These are phyloP conservation scores for Stachybotrys echinatus DNA, from an alignment of 2,329 filamentous ascomycete genomes.

Conservation along the genomic window DNA sequence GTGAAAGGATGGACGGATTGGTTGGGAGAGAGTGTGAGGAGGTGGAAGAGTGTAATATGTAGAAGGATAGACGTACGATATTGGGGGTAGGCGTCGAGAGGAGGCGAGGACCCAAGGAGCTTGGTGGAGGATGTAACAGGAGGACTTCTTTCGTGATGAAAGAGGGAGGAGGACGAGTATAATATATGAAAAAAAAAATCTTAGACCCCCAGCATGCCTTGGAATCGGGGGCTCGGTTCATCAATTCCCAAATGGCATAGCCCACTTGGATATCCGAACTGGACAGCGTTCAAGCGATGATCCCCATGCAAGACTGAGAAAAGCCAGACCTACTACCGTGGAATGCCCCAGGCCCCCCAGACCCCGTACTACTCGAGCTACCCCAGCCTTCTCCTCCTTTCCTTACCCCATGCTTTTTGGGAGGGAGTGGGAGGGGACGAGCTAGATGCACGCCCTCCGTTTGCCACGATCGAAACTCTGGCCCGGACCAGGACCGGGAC, in stretches of 20 bases:
- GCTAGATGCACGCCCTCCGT: too few relatives aligned
- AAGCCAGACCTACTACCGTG: too few relatives aligned
- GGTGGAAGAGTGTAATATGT: too few relatives aligned
- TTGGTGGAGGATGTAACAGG: not conserved
- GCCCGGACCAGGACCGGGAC: too few relatives aligned
- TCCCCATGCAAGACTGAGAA: not conserved
- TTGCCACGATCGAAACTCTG: too few relatives aligned
- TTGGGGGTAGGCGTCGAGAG: not conserved
- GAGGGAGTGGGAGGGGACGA: too few relatives aligned
- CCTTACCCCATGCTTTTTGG: not conserved
- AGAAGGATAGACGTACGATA: not conserved
- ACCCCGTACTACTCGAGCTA: not conserved
- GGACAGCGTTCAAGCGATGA: not conserved
- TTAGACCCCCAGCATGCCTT: too few relatives aligned
- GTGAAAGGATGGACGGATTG: too few relatives aligned
- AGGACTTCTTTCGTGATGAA: not conserved
- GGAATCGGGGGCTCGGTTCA: not conserved
- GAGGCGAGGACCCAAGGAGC: not conserved
- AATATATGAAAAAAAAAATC: slow-evolving; percentile 3
- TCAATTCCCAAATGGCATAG: not conserved
- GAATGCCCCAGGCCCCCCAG: too few relatives aligned
- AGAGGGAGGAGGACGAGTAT: slow-evolving; percentile 4
- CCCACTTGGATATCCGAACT: too few relatives aligned
- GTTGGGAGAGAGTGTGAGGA: too few relatives aligned
- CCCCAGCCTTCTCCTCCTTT: not conserved